Evolutionary conservation across 169 alveolate genomes (phyloP), one percentile per base, ranked within the genome.

Genomic region (Eimeria necatrix): DNA sequence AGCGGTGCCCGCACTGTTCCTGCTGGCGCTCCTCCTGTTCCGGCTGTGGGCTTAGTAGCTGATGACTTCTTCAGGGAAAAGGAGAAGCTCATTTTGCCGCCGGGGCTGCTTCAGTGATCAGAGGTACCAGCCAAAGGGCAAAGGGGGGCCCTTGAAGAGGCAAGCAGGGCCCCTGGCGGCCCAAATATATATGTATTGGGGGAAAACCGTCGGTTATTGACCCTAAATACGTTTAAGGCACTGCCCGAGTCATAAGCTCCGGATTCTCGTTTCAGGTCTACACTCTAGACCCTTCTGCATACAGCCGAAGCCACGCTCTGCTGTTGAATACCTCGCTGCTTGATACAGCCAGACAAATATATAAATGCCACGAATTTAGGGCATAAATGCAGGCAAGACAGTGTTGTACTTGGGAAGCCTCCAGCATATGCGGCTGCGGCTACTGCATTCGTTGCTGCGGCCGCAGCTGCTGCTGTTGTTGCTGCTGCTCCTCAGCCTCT

Each of bases 11-110:
- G 16, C 12, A 73, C 68, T 46, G 80, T 85, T 80, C 41, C 91
- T 46, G 84, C 68, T 86, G 68, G 20, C 51, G 91, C 68, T 83
- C 64, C 91, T 64, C 41, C 85, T 59, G 84, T 48, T 61, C 73
- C 71, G 1, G 24, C 83, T 41, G 61, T 24, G 51, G 52, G 46
- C 53, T 20, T 48, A 4, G 85, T 53, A 6, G 59, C 83, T 1
- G 95, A 73, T 8, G 68, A 64, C 16, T 83, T 91, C 71, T 80
- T 80, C 41, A 80, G 5, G 7, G 71, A 51, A 46, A 80, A 80
- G 41, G 89, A 80, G 70, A 80, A 51, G 0, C 89, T 48, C 89
- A 80, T 80, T 7, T 6, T 48, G n/a, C 10, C 14, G 87, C 16
- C 2, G 83, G 83, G 83, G 83, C 24, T n/a, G 68, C 68, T 56